Percentiles rank a stretch among this genome's conserved stretches.
phyloP scores from a whole-genome alignment of 2,329 filamentous ascomycete genomes.

The Magnaporthiopsis rhizophila region DNA sequence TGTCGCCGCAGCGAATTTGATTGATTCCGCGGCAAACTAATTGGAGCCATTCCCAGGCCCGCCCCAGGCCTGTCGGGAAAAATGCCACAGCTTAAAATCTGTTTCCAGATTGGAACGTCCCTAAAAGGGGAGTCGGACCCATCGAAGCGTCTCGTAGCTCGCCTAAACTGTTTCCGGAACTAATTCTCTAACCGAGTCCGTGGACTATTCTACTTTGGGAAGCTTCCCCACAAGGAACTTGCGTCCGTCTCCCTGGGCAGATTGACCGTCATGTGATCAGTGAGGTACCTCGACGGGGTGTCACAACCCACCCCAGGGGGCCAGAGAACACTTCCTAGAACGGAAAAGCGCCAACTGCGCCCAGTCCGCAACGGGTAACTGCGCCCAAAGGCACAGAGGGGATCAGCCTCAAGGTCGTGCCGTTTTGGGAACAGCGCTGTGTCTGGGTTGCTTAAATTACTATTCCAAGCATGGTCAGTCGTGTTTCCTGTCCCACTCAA shows the following conservation, averaged over 20 bases:
- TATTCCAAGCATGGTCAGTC: not conserved
- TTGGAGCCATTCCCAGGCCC: too few species aligned
- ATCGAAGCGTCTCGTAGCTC: not conserved
- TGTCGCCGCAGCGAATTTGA: not conserved
- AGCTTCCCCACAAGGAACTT: not conserved
- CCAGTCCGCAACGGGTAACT: not conserved
- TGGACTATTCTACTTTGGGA: not conserved
- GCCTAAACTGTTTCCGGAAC: not conserved
- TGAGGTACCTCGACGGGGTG: not conserved
- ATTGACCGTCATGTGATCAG: not conserved
- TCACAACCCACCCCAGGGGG: not conserved
- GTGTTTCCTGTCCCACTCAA: not conserved
- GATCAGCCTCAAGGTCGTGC: constrained; percentile 8
- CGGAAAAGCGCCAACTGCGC: not conserved
- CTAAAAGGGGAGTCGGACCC: not conserved
- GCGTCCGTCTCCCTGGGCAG: not conserved
- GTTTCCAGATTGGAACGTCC: not conserved
- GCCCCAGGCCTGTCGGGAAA: not conserved
- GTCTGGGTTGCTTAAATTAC: not conserved
- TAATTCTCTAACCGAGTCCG: not conserved
- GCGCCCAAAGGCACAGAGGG: not conserved
- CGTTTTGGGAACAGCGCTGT: constrained; percentile 10
- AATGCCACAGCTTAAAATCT: not conserved
- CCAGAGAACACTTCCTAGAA: not conserved
- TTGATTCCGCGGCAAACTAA: not conserved